These are phyloP conservation scores for Blastomyces percursus DNA, from an alignment of 2,329 filamentous ascomycete genomes.

Conservation along the genomic window DNA sequence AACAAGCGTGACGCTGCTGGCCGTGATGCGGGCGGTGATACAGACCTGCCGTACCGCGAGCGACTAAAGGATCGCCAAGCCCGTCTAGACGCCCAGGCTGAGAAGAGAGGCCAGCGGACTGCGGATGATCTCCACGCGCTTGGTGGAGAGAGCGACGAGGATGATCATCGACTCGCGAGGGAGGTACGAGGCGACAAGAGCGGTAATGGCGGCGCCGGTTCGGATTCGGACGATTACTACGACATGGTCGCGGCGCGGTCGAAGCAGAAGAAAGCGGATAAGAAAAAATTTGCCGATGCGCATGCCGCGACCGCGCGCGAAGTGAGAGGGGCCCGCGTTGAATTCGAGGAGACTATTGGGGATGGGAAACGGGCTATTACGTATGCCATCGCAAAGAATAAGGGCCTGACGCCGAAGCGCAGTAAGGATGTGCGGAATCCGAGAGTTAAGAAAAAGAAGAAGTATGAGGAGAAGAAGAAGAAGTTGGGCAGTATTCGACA, in stretches of 20 bases:
- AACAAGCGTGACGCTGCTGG: slow-evolving; percentile 61
- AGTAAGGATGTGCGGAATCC: slow-evolving; percentile 95
- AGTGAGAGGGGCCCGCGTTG: slow-evolving; percentile 44
- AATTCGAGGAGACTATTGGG: slow-evolving; percentile 58
- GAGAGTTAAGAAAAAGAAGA: slow-evolving; percentile 94
- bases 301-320: slow-evolving; percentile 44
- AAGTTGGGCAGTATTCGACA: slow-evolving; percentile 81
- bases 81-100: slow-evolving; percentile 78
- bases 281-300: slow-evolving; percentile 55
- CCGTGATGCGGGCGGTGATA: slow-evolving; percentile 49
- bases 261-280: slow-evolving; percentile 54
- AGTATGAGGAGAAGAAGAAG: slow-evolving; percentile 95
- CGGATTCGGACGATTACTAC: slow-evolving; percentile 57
- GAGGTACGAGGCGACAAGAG: slow-evolving; percentile 30
- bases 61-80: slow-evolving; percentile 75
- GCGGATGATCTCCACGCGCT: slow-evolving; percentile 54
- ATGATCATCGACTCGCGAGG: slow-evolving; percentile 46
- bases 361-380: slow-evolving; percentile 86
- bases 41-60: slow-evolving; percentile 69
- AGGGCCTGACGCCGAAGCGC: slow-evolving; percentile 76
- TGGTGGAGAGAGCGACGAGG: slow-evolving; percentile 58
- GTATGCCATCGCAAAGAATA: slow-evolving; percentile 95
- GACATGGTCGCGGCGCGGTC: slow-evolving; percentile 62
- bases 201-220: slow-evolving; percentile 21
- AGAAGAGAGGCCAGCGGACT: slow-evolving; percentile 62